Base-by-base conservation (phyloP, 176 grass and related monocot species). In the Oryza glaberrima region DNA sequence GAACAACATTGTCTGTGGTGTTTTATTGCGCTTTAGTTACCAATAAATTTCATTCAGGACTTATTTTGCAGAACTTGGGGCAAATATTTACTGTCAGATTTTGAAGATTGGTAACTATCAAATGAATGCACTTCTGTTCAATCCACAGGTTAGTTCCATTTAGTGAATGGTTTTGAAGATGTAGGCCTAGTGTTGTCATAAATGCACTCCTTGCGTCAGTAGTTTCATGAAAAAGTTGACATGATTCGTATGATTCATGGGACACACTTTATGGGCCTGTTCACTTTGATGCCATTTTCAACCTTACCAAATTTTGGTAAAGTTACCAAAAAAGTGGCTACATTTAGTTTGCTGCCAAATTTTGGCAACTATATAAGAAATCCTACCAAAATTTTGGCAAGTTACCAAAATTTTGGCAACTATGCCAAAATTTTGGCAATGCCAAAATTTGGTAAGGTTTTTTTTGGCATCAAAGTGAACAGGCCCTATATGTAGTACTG, bases 31-130 rank as follows among this genome's bases (percentile, higher is more conserved):
- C 54, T 72, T 82, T 38, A 70, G 51, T 71, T 77, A 72, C 52
- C 5, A 41, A 52, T 13, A 66, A 85, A 77, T 56, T 68, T 80
- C 19, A 73, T 40, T 26, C 38, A 16, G 34, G 8, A 25, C 46
- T 81, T 81, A 46, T 78, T 86, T 82, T 90, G 79, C 73, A 82
- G 78, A 86, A 78, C 9, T 38, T 43, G 35, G 47, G 35, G 48
- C 28, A 61, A 40, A 81, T 7, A 48, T 73, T 12, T 72, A 77
- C 48, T 11, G 13, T 70, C 15, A 65, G 30, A 69, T 26, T 38
- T 52, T 70, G 49, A 75, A 75, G 20, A 26, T 41, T 56, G 34
- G 65, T 28, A 75, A 56, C 56, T 73, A 4, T 68, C 25, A 23
- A 78, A 9, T 66, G 30, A 32, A 30, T 70, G 72, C 35, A 72